Percentiles rank a stretch among this genome's conserved stretches.
Evolutionary conservation across 179 eudicot genomes (phyloP).

Genomic region (Camellia oleifera): DNA sequence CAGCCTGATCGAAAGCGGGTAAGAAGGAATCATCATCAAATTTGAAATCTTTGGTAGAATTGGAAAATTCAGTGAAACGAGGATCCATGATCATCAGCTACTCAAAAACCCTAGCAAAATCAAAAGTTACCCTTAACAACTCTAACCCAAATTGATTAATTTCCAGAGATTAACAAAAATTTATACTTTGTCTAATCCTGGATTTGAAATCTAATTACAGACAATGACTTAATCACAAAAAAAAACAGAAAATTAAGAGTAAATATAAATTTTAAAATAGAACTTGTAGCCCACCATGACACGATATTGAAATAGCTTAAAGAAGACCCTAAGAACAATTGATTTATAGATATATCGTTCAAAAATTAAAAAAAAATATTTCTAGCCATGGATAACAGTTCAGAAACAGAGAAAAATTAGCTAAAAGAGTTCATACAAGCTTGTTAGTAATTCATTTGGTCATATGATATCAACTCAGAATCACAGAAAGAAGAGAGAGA

Average conservation of each 20-base stretch:
- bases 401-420: no score
- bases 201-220: no score
- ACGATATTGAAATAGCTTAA: no score
- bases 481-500: not conserved
- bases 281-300: no score
- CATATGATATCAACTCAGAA: not conserved
- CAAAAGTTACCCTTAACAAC: not conserved
- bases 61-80: conserved; percentile 29
- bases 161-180: no score
- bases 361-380: not conserved
- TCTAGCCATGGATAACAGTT: not conserved
- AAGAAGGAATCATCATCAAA: conserved; percentile 23
- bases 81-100: conserved; percentile 43
- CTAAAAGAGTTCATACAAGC: no score
- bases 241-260: not conserved
- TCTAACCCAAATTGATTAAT: not conserved
- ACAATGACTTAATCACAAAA: no score
- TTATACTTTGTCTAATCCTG: no score
- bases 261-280: not conserved
- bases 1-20: no score
- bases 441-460: no score
- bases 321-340: not conserved
- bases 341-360: no score
- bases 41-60: conserved; percentile 26
- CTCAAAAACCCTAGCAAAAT: conserved; percentile 11